Conservation (phyloP, 805 yeast species). For the Candida yuanshanica region DNA sequence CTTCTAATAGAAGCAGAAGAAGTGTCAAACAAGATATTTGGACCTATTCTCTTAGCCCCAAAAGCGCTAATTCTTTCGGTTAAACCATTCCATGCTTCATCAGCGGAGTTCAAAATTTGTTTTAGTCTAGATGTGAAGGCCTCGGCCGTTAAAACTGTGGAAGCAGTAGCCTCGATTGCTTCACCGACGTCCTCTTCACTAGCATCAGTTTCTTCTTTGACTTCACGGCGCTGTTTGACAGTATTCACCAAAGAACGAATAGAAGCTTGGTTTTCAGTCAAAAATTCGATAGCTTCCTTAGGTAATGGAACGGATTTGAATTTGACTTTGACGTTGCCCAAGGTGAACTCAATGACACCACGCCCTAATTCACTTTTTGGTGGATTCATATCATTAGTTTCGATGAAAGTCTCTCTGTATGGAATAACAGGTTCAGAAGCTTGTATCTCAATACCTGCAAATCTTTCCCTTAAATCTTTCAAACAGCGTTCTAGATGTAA, state of each 20-base stretch:
- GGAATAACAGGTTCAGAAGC: slow-evolving; percentile 93
- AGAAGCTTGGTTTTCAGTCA: slow-evolving; percentile 40
- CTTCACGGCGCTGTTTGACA: slow-evolving; percentile 10
- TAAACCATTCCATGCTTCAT: slow-evolving; percentile 25
- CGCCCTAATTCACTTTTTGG: slow-evolving; percentile 42
- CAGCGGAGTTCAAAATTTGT: slow-evolving; percentile 24
- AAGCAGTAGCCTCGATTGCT: slow-evolving; percentile 15
- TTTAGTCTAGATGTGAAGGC: slow-evolving; percentile 31
- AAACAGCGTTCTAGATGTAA: slow-evolving; percentile 91
- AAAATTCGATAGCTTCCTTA: slow-evolving; percentile 38
- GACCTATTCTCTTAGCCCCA: slow-evolving; percentile 74
- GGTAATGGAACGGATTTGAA: slow-evolving; percentile 53
- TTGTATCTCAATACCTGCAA: slow-evolving; percentile 84
- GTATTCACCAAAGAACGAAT: slow-evolving; percentile 32
- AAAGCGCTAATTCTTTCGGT: slow-evolving; percentile 49
- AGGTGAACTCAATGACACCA: slow-evolving; percentile 42
- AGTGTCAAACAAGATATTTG: slow-evolving; percentile 65
- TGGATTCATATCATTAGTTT: slow-evolving; percentile 45
- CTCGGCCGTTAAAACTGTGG: slow-evolving; percentile 19
- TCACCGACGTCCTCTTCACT: slow-evolving; percentile 20
- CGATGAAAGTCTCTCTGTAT: slow-evolving; percentile 75
- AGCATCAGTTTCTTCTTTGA: slow-evolving; percentile 10
- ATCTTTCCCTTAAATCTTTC: slow-evolving; percentile 83
- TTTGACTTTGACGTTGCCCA: slow-evolving; percentile 43
- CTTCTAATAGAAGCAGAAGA: slow-evolving; percentile 31